Conservation (phyloP, 352 stramenopile genomes). For the Ochromonadaceae sp. region DNA sequence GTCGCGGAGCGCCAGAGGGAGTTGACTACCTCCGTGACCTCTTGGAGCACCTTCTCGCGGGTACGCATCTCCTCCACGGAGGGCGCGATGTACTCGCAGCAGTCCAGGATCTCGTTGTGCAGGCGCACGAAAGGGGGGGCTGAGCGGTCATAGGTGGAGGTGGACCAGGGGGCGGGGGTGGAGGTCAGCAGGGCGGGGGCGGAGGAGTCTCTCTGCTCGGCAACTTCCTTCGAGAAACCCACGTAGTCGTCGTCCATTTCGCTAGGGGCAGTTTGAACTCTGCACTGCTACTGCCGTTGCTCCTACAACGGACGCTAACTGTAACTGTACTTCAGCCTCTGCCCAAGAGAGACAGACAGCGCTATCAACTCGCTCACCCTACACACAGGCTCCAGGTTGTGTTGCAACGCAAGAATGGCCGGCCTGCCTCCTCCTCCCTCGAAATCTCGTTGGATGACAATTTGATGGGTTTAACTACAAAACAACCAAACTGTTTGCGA, state of each 20-base stretch:
- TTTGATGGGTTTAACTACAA: no score
- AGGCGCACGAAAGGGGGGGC: not conserved
- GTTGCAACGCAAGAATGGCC: no score
- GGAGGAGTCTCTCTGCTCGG: no score
- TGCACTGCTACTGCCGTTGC: not conserved
- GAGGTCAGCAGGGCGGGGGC: not conserved
- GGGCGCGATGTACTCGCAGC: conserved; percentile 3
- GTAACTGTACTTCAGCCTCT: no score
- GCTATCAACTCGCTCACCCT: no score
- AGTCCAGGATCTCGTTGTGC: conserved; percentile 12
- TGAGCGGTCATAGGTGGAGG: not conserved
- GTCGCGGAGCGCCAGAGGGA: not conserved
- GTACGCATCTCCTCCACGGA: not conserved
- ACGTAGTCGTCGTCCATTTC: not conserved
- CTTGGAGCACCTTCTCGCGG: not conserved
- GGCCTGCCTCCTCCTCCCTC: no score
- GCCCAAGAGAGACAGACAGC: no score
- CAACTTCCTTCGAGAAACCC: not conserved
- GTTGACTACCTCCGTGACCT: not conserved
- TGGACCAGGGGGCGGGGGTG: not conserved
- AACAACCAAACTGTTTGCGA: no score
- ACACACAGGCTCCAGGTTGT: no score
- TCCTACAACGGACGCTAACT: no score
- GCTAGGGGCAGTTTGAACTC: not conserved
- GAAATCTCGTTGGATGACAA: no score